These are phyloP conservation scores for Chloris gayana DNA, from an alignment of 176 grass and related monocot genomes.

Conservation along the genomic window DNA sequence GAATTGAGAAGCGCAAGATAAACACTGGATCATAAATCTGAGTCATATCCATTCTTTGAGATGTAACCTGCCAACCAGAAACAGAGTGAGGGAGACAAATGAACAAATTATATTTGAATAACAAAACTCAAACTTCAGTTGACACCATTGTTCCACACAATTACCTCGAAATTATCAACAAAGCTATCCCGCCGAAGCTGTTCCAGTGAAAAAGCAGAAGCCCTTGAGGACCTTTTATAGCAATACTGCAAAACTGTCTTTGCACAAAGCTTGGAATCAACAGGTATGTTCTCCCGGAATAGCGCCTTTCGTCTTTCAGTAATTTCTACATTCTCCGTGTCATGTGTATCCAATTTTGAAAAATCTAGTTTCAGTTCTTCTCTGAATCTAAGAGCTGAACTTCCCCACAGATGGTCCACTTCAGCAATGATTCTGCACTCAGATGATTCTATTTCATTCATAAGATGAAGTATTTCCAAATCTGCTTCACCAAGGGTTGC, in stretches of 20 bases:
- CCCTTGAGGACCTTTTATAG: constrained; percentile 62
- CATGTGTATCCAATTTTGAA: constrained; percentile 42
- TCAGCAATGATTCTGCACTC: constrained; percentile 70
- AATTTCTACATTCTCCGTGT: constrained; percentile 47
- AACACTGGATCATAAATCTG: constrained; percentile 76
- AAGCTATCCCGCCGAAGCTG: constrained; percentile 61
- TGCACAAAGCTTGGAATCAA: constrained; percentile 79
- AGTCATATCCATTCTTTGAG: constrained; percentile 38
- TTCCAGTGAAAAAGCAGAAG: constrained; percentile 63
- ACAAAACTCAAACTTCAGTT: constrained; percentile 24
- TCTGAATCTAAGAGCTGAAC: constrained; percentile 63
- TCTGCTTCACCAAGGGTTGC: constrained; percentile 83
- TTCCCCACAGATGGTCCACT: constrained; percentile 92
- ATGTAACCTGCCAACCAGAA: constrained; percentile 49
- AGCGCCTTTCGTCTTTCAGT: constrained; percentile 61
- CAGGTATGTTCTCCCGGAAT: constrained; percentile 88
- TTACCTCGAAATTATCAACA: constrained; percentile 61
- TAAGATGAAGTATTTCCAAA: constrained; percentile 84
- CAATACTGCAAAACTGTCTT: constrained; percentile 73
- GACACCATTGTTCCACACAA: constrained; percentile 30
- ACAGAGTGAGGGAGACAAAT: not conserved
- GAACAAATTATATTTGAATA: not conserved
- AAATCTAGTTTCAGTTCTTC: constrained; percentile 73
- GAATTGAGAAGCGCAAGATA: constrained; percentile 79
- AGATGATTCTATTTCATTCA: constrained; percentile 79